Conservation (phyloP, 228 moss, liverwort and hornwort genomes). For the Sphagnum fallax region DNA sequence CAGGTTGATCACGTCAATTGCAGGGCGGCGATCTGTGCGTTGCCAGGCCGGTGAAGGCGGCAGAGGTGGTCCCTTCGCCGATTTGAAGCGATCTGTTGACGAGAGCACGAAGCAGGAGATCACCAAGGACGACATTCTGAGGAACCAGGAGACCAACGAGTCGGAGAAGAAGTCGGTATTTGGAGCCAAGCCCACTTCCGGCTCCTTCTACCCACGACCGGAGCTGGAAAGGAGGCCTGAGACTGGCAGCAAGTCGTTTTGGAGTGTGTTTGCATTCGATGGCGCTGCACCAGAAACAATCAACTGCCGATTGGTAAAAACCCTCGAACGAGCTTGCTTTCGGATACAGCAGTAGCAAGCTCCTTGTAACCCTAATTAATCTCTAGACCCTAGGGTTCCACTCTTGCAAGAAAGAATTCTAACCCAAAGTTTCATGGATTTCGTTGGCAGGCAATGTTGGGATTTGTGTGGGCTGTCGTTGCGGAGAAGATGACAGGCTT, state of each 20-base stretch:
- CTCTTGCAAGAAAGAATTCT: too few relatives aligned
- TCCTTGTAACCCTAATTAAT: too few relatives aligned
- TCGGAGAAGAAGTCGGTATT: slow-evolving; percentile 51
- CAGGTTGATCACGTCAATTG: slow-evolving; percentile 4
- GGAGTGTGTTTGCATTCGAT: slow-evolving; percentile 44
- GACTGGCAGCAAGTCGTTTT: slow-evolving; percentile 32
- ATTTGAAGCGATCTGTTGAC: slow-evolving; percentile 18
- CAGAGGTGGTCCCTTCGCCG: background rate
- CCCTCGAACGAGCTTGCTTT: too few relatives aligned
- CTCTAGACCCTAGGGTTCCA: too few relatives aligned
- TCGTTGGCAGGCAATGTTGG: slow-evolving; percentile 9
- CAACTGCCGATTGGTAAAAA: slow-evolving; percentile 29
- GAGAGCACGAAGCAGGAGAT: slow-evolving; percentile 34
- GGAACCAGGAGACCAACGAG: slow-evolving; percentile 24
- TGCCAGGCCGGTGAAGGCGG: slow-evolving; percentile 11
- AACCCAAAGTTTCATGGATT: too few relatives aligned
- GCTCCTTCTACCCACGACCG: slow-evolving; percentile 23
- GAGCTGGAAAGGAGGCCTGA: slow-evolving; percentile 51
- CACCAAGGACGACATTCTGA: slow-evolving; percentile 26
- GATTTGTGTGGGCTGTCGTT: slow-evolving; percentile 17
- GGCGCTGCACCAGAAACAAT: slow-evolving; percentile 49
- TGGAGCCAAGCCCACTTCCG: slow-evolving; percentile 30
- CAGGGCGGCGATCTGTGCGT: slow-evolving; percentile 4
- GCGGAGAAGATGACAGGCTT: slow-evolving; percentile 13
- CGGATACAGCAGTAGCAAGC: too few relatives aligned